Conservation (phyloP, 2,329 filamentous ascomycete species). For the Macrophomina pseudophaseolina region DNA sequence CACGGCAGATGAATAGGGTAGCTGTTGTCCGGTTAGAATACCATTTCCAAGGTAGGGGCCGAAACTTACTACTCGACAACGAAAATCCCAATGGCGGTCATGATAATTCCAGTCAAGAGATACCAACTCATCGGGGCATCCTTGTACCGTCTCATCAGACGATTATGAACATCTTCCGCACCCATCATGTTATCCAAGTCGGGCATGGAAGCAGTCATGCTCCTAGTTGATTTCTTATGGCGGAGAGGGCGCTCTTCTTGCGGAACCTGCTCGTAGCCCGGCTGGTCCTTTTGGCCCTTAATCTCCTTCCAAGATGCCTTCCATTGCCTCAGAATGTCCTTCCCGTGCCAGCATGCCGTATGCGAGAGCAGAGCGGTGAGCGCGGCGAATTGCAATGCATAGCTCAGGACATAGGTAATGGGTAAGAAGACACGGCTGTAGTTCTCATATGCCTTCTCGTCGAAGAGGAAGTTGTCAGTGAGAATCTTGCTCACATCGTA, state of each 20-base stretch:
- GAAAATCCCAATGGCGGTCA: constrained; percentile 81
- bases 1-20: constrained; percentile 79
- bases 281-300: constrained; percentile 39
- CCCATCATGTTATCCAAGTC: constrained; percentile 62
- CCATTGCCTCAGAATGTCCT: constrained; percentile 80
- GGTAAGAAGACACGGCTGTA: constrained; percentile 86
- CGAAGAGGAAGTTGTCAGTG: constrained; percentile 77
- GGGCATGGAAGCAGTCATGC: constrained; percentile 41
- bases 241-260: constrained; percentile 42
- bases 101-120: constrained; percentile 72
- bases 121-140: constrained; percentile 87
- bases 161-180: constrained; percentile 81
- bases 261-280: constrained; percentile 42
- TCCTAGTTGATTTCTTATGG: constrained; percentile 29
- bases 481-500: constrained; percentile 84
- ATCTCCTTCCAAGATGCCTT: constrained; percentile 70
- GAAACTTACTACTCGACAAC: constrained; percentile 77
- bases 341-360: constrained; percentile 82
- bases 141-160: constrained; percentile 80
- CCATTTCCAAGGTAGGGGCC: constrained; percentile 28
- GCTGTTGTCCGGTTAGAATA: constrained; percentile 31
- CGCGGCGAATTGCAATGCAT: constrained; percentile 84
- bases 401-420: constrained; percentile 86
- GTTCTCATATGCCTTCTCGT: constrained; percentile 74
- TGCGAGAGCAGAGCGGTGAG: constrained; percentile 80